These are phyloP conservation scores for Arachis monticola DNA, from an alignment of 331 rosid species.

Conservation along the genomic window DNA sequence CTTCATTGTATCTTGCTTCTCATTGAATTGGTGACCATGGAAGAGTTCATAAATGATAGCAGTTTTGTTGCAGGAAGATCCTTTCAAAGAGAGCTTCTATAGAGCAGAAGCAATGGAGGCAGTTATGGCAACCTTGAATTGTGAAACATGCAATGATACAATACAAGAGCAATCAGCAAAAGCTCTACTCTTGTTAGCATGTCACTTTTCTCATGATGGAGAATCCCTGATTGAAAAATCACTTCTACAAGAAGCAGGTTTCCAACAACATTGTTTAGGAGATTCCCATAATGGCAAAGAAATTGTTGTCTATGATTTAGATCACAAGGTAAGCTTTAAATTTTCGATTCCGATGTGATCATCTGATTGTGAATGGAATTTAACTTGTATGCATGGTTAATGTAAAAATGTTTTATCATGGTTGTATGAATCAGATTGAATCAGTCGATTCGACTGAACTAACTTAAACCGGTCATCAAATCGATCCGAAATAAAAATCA, in stretches of 20 bases:
- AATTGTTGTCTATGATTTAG: conserved; percentile 41
- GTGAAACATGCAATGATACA: conserved; percentile 36
- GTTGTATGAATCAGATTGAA: too few species aligned
- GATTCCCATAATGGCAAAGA: conserved; percentile 49
- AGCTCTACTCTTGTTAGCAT: conserved; percentile 66
- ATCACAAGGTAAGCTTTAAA: conserved; percentile 44
- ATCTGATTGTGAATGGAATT: not conserved
- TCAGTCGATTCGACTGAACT: too few species aligned
- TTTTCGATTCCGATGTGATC: not conserved
- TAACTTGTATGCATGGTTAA: too few species aligned
- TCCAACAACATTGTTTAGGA: conserved; percentile 39
- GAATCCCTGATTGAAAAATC: conserved; percentile 54
- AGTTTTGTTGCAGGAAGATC: conserved; percentile 75
- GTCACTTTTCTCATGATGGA: conserved; percentile 58
- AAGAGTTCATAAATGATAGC: conserved; percentile 56
- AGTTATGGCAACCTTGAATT: conserved; percentile 55
- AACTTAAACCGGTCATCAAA: too few species aligned
- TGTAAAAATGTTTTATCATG: too few species aligned
- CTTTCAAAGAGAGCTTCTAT: conserved; percentile 55
- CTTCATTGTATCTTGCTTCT: too few species aligned
- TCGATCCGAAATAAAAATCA: too few species aligned
- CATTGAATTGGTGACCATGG: not conserved
- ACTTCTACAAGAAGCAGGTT: conserved; percentile 70
- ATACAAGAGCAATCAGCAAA: conserved; percentile 63
- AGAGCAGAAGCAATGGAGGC: conserved; percentile 80